A percentile compares a stretch with the other conserved stretches of the same genome.
Evolutionary conservation across 345 rosid species (phyloP).

Genomic region (Microthlaspi erraticum): DNA sequence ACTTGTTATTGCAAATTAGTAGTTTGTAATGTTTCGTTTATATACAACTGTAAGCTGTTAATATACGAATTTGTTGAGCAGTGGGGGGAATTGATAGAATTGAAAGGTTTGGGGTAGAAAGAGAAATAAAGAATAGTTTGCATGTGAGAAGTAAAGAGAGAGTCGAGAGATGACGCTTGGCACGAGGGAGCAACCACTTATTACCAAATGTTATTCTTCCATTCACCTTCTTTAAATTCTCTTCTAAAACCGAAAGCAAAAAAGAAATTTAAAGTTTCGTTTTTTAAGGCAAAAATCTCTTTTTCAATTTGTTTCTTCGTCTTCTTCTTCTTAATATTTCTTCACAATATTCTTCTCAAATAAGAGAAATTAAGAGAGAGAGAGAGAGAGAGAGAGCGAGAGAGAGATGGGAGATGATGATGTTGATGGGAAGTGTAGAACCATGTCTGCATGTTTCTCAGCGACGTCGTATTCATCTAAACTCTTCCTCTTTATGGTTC

Average conservation of each 20-base stretch:
- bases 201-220: conserved; percentile 43
- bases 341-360: background rate
- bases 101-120: conserved; percentile 19
- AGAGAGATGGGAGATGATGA: conserved; percentile 46
- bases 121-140: conserved; percentile 27
- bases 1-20: background rate
- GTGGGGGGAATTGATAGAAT: conserved; percentile 1
- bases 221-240: conserved; percentile 32
- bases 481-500: conserved; percentile 54
- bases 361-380: background rate
- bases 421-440: conserved; percentile 31
- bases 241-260: conserved; percentile 31
- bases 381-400: conserved; percentile 31
- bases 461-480: conserved; percentile 11
- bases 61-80: background rate
- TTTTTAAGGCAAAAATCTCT: background rate
- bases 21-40: conserved; percentile 1
- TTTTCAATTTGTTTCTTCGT: conserved; percentile 18
- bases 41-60: background rate
- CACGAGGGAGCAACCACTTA: conserved; percentile 43
- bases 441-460: conserved; percentile 45
- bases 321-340: conserved; percentile 30
- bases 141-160: conserved; percentile 39
- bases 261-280: background rate
- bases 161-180: conserved; percentile 44